A percentile compares a stretch with the other conserved stretches of the same genome.
phyloP scores from a whole-genome alignment of 169 alveolate genomes.

The Plasmodium relictum region DNA sequence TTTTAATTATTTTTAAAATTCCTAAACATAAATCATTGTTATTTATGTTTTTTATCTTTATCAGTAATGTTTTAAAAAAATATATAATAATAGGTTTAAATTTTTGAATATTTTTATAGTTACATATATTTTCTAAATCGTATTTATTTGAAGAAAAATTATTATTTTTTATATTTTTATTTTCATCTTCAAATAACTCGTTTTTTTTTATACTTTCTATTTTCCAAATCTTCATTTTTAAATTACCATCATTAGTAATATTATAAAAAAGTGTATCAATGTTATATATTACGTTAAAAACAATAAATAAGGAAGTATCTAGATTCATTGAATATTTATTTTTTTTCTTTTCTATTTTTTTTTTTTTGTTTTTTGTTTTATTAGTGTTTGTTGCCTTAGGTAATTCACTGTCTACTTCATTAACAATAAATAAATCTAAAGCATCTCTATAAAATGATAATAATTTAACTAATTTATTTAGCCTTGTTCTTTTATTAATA shows the following conservation, averaged over 20 bases:
- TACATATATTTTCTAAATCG: conserved; percentile 20
- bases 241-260: conserved; percentile 37
- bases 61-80: neutral
- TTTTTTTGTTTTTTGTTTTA: neutral
- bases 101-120: conserved; percentile 16
- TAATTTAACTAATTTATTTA: conserved; percentile 48
- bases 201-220: conserved; percentile 37
- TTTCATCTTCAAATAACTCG: conserved; percentile 20
- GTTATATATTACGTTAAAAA: conserved; percentile 61
- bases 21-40: conserved; percentile 27
- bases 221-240: conserved; percentile 6
- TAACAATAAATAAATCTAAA: conserved; percentile 23
- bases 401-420: conserved; percentile 26
- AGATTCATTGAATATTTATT: conserved; percentile 36
- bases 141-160: neutral
- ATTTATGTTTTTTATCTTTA: conserved; percentile 7
- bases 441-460: conserved; percentile 49
- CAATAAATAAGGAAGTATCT: conserved; percentile 49
- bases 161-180: neutral
- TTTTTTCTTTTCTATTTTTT: conserved; percentile 7
- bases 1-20: conserved; percentile 46
- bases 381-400: neutral
- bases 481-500: conserved; percentile 16
- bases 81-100: conserved; percentile 16
- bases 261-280: conserved; percentile 45